phyloP scores from a whole-genome alignment of 371 early-diverging fungal genomes.

The Haplosporangium sp. region DNA sequence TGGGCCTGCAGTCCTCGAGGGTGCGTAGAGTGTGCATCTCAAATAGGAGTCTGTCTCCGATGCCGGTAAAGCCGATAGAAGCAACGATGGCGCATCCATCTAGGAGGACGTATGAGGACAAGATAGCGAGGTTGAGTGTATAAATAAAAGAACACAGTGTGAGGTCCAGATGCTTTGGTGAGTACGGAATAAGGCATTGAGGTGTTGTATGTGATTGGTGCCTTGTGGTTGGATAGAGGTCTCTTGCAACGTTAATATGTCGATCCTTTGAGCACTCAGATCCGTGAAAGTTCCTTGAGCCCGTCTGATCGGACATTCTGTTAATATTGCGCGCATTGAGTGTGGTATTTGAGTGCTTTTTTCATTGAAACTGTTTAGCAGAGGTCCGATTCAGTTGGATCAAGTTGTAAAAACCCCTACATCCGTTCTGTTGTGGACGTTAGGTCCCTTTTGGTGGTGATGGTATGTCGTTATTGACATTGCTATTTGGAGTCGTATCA shows the following conservation, averaged over 20 bases:
- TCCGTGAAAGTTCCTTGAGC: slow-evolving; percentile 3
- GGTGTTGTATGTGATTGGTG: neutral
- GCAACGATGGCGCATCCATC: slow-evolving; percentile 6
- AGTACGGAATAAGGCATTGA: neutral
- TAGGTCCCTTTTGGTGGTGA: no score
- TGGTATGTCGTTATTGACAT: no score
- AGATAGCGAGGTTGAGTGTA: neutral
- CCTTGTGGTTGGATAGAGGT: neutral
- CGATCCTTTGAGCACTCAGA: slow-evolving; percentile 6
- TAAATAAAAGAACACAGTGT: neutral
- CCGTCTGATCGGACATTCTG: slow-evolving; percentile 1
- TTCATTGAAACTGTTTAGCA: no score
- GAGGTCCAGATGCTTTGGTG: slow-evolving; percentile 7
- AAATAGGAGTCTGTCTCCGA: neutral
- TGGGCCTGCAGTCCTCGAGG: neutral
- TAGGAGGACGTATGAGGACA: neutral
- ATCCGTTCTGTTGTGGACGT: no score
- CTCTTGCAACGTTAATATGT: slow-evolving; percentile 7
- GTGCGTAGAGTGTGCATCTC: slow-evolving; percentile 3
- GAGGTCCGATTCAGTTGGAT: no score
- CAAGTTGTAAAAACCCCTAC: no score
- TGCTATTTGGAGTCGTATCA: no score
- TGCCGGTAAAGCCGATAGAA: neutral
- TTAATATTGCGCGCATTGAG: slow-evolving; percentile 2
- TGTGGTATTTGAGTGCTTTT: slow-evolving; percentile 6